Base-by-base conservation (phyloP, 768 basidiomycete species). In the Lactarius vividus region DNA sequence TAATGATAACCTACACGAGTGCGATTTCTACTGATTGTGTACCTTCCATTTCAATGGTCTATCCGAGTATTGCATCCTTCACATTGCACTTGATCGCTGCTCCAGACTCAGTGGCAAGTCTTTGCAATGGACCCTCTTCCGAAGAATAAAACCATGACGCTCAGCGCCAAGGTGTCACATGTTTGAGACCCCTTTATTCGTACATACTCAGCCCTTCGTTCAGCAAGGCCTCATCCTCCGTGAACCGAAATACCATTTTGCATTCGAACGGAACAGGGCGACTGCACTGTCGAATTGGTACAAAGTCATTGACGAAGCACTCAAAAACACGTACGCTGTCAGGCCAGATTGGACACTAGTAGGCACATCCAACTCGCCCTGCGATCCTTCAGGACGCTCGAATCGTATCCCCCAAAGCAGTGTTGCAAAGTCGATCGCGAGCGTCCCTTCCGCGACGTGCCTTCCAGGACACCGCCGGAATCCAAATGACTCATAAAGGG, bases 361-460 rank as follows among this genome's bases (percentile, higher is more conserved):
- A 9, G 44, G 20, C 15, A 39, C 13, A 49, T 62, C 61, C 29
- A 62, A 54, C 18, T 59, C n/a, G 1, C 64, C 69, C 8, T 49
- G 13, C 1, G 37, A 57, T 23, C 63, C 62, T 7, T 40, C 28
- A n/a, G 52, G 20, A 6, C 61, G 64, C 18, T 57, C 67, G 20
- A 74, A 63, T 28, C 62, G 64, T 42, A 62, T 68, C n/a, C 73
- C 73, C 63, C 69, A 72, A 33, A 79, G 70, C 3, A 75, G 62
- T 13, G 70, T 66, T 10, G 76, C 76, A 31, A 77, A 72, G 35
- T 70, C 67, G 31, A 77, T 75, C 57, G 74, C 76, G 3, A 78
- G 39, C 10, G 72, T 69, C 18, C 72, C 65, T 49, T 75, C 74
- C 0, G 77, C 77, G 28, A 77, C 59, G 59, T 74, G 64, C 31